Evolutionary conservation across 169 alveolate genomes (phyloP).

Genomic region (Prorocentrum cordatum): DNA sequence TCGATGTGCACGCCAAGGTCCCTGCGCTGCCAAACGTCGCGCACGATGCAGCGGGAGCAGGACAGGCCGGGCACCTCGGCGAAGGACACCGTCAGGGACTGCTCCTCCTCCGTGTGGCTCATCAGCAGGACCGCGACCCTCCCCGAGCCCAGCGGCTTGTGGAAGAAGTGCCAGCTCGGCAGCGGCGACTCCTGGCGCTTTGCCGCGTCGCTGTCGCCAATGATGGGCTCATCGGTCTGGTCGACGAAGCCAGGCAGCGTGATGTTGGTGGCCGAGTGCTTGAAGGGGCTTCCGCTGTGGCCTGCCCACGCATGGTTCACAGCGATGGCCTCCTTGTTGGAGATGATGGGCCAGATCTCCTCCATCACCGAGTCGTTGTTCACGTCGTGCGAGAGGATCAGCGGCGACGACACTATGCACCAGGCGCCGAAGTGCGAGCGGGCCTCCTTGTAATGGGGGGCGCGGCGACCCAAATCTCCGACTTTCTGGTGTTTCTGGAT

Average conservation of each 20-base stretch:
- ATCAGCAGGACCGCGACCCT: constrained; percentile 27
- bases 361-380: constrained; percentile 31
- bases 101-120: constrained; percentile 14
- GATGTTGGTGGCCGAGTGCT: not conserved
- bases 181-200: not conserved
- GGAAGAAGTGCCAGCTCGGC: constrained; percentile 35
- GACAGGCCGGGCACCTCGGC: constrained; percentile 31
- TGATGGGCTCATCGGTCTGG: not conserved
- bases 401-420: constrained; percentile 40
- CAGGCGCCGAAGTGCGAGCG: constrained; percentile 45
- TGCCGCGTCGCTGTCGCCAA: not conserved
- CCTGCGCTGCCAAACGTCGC: no score
- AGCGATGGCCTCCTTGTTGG: constrained; percentile 38
- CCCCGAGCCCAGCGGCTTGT: constrained; percentile 27
- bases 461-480: no score
- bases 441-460: constrained; percentile 17
- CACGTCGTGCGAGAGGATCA: constrained; percentile 22
- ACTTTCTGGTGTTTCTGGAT: no score
- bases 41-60: constrained; percentile 17
- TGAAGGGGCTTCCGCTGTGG: constrained; percentile 49
- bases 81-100: not conserved
- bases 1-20: no score
- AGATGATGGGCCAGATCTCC: constrained; percentile 21
- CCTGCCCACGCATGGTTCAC: constrained; percentile 43
- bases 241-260: not conserved